These are phyloP conservation scores for Penicillium roqueforti DNA, from an alignment of 495 filamentous ascomycete genomes.

Conservation along the genomic window DNA sequence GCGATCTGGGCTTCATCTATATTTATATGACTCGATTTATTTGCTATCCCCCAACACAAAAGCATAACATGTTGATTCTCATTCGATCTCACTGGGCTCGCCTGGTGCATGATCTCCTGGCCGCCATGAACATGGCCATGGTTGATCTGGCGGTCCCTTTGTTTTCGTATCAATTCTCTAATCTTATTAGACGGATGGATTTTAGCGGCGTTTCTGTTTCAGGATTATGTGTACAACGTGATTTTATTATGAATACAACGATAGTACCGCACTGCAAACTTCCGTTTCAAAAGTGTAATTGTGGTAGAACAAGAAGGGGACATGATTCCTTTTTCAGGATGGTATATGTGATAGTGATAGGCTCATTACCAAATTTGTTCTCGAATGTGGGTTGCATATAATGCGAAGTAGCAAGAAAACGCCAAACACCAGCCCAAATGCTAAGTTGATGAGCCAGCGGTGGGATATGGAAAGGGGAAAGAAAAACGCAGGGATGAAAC, in stretches of 20 bases:
- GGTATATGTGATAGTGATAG: slow-evolving; percentile 5
- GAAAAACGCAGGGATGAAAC: neutral
- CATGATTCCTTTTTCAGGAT: neutral
- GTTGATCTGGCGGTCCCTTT: slow-evolving; percentile 6
- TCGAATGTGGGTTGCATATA: slow-evolving; percentile 16
- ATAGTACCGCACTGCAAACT: slow-evolving; percentile 7
- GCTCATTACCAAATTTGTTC: slow-evolving; percentile 8
- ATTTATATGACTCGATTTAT: neutral
- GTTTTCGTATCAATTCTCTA: neutral
- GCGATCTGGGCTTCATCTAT: neutral
- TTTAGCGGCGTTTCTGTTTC: slow-evolving; percentile 14
- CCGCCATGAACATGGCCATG: slow-evolving; percentile 30
- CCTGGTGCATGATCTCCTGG: slow-evolving; percentile 6
- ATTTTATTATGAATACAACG: slow-evolving; percentile 25
- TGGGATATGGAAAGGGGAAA: slow-evolving; percentile 7
- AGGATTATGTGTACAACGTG: slow-evolving; percentile 21
- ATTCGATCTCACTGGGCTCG: slow-evolving; percentile 3
- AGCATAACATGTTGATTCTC: slow-evolving; percentile 14
- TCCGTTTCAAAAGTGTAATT: neutral
- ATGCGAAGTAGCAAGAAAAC: slow-evolving; percentile 19
- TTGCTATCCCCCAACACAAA: slow-evolving; percentile 9
- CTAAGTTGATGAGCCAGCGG: slow-evolving; percentile 21
- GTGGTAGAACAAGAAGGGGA: neutral
- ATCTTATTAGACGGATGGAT: slow-evolving; percentile 14
- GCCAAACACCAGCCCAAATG: slow-evolving; percentile 32